Conservation (phyloP, 208 protist genomes). For the Trypanosomatidae sp. region DNA sequence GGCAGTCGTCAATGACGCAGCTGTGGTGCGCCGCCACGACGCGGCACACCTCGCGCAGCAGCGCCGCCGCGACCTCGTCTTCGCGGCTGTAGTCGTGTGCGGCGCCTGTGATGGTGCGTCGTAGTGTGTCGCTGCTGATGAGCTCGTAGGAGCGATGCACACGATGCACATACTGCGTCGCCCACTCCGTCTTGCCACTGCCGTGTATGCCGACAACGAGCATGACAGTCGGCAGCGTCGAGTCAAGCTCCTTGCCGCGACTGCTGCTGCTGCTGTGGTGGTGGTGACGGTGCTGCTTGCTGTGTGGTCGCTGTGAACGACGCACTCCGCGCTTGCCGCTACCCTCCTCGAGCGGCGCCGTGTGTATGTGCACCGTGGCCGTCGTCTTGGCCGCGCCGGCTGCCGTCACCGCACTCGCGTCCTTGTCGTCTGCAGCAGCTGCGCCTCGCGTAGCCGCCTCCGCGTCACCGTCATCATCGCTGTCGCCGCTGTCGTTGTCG, state of each 20-base stretch:
- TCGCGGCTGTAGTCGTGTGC: conserved; percentile 37
- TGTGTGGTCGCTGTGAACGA: too few relatives aligned
- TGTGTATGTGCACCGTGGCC: not conserved
- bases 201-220: conserved; percentile 60
- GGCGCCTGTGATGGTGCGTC: conserved; percentile 20
- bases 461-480: too few relatives aligned
- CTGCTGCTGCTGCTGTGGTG: too few relatives aligned
- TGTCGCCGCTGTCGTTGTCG: too few relatives aligned
- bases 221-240: conserved; percentile 36
- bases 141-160: conserved; percentile 45
- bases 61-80: conserved; percentile 30
- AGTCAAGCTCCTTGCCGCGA: too few relatives aligned
- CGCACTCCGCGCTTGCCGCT: too few relatives aligned
- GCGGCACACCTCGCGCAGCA: conserved; percentile 28
- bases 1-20: conserved; percentile 56
- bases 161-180: conserved; percentile 35
- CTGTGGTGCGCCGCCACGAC: conserved; percentile 26
- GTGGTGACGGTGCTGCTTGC: too few relatives aligned
- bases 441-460: too few relatives aligned
- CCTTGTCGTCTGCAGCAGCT: too few relatives aligned
- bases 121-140: conserved; percentile 34
- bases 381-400: not conserved
- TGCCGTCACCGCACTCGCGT: not conserved
- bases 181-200: conserved; percentile 75
- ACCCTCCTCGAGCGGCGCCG: too few relatives aligned